These are phyloP conservation scores for Fusarium tupiense DNA, from an alignment of 2,329 filamentous ascomycete genomes.

Conservation along the genomic window DNA sequence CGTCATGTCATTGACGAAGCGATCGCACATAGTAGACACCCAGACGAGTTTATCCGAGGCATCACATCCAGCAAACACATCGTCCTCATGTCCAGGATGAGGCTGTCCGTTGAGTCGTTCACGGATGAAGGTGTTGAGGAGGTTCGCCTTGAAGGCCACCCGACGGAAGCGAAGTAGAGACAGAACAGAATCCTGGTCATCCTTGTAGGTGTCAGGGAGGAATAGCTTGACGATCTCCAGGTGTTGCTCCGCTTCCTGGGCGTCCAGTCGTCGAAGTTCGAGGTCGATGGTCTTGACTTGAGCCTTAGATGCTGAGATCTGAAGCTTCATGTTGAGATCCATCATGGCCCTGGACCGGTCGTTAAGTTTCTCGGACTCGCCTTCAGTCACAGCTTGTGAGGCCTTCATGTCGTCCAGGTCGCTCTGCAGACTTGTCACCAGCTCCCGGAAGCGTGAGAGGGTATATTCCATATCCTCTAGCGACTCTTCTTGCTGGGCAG, in stretches of 20 bases:
- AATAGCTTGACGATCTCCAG: conserved; percentile 89
- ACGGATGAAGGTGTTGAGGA: conserved; percentile 81
- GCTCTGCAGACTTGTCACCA: conserved; percentile 85
- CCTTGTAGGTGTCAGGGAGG: conserved; percentile 83
- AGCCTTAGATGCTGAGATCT: conserved; percentile 87
- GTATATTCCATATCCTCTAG: conserved; percentile 93
- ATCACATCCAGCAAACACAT: conserved; percentile 81
- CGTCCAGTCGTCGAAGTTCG: conserved; percentile 85
- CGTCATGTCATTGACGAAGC: conserved; percentile 83
- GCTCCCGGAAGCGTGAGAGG: conserved; percentile 85
- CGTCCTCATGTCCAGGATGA: conserved; percentile 77
- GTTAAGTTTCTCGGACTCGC: conserved; percentile 89
- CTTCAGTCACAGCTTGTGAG: conserved; percentile 90
- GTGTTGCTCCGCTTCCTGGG: conserved; percentile 88
- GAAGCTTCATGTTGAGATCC: conserved; percentile 94
- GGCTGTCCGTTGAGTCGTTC: conserved; percentile 77
- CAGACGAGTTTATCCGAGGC: conserved; percentile 86
- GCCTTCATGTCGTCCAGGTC: conserved; percentile 93
- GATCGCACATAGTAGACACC: conserved; percentile 84
- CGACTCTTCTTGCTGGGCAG: conserved; percentile 78
- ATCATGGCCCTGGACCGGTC: conserved; percentile 92
- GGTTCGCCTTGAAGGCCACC: conserved; percentile 85
- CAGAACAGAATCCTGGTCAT: conserved; percentile 86
- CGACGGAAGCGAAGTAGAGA: conserved; percentile 89
- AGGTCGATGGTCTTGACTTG: conserved; percentile 95